Percentiles rank a stretch among this genome's conserved stretches.
These are phyloP conservation scores for Dionaea muscipula DNA, from an alignment of 179 eudicot species.

Conservation along the genomic window DNA sequence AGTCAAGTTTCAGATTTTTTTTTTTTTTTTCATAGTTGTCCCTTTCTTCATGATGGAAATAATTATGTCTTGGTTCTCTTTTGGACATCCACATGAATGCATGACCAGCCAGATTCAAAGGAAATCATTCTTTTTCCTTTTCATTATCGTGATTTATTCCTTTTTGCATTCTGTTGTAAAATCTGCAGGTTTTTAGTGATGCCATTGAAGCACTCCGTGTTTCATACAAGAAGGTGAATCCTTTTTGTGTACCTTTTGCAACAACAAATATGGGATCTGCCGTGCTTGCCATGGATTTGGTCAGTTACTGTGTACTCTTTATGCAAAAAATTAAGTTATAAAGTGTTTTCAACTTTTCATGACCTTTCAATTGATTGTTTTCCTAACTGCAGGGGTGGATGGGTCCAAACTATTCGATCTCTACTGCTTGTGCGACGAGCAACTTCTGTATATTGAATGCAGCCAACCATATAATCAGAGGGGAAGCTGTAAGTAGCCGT, in stretches of 20 bases:
- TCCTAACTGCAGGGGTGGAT: constrained; percentile 72
- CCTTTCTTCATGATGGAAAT: too few species aligned
- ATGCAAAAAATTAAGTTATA: neutral
- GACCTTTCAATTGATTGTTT: constrained; percentile 7
- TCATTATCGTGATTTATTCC: constrained; percentile 1
- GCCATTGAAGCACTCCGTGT: constrained; percentile 84
- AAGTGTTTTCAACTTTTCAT: constrained; percentile 2
- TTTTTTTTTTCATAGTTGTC: too few species aligned
- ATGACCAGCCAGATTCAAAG: constrained; percentile 2
- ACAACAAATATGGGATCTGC: constrained; percentile 99
- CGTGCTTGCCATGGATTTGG: constrained; percentile 95
- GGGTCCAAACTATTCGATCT: constrained; percentile 96
- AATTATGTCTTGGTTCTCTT: too few species aligned
- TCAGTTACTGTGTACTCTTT: constrained; percentile 18
- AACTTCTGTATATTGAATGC: constrained; percentile 89
- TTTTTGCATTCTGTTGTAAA: constrained; percentile 13
- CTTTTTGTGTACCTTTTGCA: constrained; percentile 91
- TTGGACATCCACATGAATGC: too few species aligned
- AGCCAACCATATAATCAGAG: constrained; percentile 83
- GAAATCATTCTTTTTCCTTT: constrained; percentile 1
- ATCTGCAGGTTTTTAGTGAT: constrained; percentile 68
- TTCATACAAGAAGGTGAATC: constrained; percentile 92
- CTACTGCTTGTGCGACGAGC: constrained; percentile 98
- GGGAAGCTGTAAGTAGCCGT: constrained; percentile 74
- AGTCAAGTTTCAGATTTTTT: too few species aligned